A percentile compares a stretch with the other conserved stretches of the same genome.
Evolutionary conservation across 805 yeast genomes (phyloP).

Genomic region (Gaillardinia entomophila): DNA sequence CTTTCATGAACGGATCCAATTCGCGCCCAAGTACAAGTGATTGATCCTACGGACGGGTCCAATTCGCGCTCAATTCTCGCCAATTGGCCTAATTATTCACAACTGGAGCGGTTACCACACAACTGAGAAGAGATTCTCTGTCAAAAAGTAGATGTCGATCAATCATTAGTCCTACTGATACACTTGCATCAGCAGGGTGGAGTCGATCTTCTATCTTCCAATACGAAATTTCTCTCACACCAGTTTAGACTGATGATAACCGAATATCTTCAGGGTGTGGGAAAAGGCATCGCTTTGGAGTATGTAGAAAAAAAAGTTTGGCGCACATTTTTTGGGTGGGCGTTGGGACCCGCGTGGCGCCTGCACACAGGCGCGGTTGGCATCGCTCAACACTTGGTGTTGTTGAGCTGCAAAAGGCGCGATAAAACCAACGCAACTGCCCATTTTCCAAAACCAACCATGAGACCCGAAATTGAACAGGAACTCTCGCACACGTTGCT

Average conservation of each 20-base stretch:
- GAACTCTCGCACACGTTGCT: conserved; percentile 91
- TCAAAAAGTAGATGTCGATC: no score
- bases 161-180: background rate
- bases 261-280: conserved; percentile 44
- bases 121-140: no score
- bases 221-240: conserved; percentile 41
- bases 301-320: background rate
- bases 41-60: no score
- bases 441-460: conserved; percentile 14
- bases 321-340: background rate
- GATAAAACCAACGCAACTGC: background rate
- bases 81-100: no score
- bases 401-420: no score
- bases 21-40: no score
- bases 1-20: no score
- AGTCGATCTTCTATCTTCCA: conserved; percentile 35
- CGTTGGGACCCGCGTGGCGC: background rate
- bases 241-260: conserved; percentile 44
- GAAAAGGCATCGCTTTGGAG: conserved; percentile 45
- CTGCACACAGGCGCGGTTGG: background rate
- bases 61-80: no score
- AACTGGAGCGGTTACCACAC: no score
- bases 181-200: conserved; percentile 32
- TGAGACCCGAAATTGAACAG: conserved; percentile 96
- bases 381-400: background rate